Percentiles rank a stretch among this genome's conserved stretches.
Conservation (phyloP, 2,329 filamentous ascomycete genomes). For the Fusarium globosum region DNA sequence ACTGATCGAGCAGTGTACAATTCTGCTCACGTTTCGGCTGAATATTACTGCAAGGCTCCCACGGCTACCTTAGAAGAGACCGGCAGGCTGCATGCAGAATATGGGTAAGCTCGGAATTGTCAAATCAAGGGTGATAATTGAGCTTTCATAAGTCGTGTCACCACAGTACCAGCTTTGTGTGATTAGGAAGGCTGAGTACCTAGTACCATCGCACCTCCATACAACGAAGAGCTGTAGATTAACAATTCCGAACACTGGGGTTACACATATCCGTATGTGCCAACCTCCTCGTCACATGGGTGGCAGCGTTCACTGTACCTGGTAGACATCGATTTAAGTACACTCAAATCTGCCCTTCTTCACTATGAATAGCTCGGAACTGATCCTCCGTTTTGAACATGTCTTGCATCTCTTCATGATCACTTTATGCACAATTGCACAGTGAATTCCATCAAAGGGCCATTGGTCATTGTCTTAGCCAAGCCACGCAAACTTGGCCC, state of each 20-base stretch:
- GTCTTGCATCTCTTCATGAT: background rate
- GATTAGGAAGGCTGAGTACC: background rate
- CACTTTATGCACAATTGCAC: background rate
- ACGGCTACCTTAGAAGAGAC: background rate
- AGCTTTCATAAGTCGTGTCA: slow-evolving; percentile 2
- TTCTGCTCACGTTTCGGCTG: background rate
- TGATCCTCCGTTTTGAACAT: background rate
- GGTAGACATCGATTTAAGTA: background rate
- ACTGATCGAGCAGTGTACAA: background rate
- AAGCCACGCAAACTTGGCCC: slow-evolving; percentile 47
- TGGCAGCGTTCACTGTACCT: background rate
- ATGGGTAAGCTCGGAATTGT: background rate
- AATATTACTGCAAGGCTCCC: background rate
- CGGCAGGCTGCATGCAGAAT: slow-evolving; percentile 9
- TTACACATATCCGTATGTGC: background rate
- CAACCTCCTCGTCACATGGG: background rate
- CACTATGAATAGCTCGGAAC: background rate
- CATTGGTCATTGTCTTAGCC: slow-evolving; percentile 38
- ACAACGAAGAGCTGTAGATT: background rate
- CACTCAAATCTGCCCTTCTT: background rate
- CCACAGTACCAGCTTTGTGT: background rate
- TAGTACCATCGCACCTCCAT: background rate
- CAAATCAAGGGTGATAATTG: slow-evolving; percentile 6
- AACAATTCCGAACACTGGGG: background rate
- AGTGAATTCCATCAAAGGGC: slow-evolving; percentile 9